These are phyloP conservation scores for Gossypium longicalyx DNA, from an alignment of 345 rosid species.

Conservation along the genomic window DNA sequence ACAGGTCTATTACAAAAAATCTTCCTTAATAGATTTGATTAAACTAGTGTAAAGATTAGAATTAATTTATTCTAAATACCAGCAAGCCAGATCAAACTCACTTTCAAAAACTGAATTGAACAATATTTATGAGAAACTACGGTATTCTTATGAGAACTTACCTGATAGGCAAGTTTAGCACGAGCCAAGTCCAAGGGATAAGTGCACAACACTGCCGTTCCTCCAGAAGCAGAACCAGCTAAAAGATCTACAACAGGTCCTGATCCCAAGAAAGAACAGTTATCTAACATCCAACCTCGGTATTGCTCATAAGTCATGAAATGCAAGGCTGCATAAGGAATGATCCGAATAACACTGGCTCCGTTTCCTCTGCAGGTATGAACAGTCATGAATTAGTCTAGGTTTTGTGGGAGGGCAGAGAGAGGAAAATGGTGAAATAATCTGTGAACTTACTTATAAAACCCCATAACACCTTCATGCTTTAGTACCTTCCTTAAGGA, in stretches of 20 bases:
- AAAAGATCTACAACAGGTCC: slow-evolving; percentile 87
- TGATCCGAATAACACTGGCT: slow-evolving; percentile 87
- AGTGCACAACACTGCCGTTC: slow-evolving; percentile 94
- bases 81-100: not conserved
- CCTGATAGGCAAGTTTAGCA: slow-evolving; percentile 96
- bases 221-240: slow-evolving; percentile 95
- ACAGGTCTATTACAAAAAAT: not conserved
- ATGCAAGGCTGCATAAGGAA: slow-evolving; percentile 96
- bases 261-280: slow-evolving; percentile 64
- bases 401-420: not conserved
- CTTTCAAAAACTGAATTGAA: slow-evolving; percentile 6
- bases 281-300: slow-evolving; percentile 82
- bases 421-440: slow-evolving; percentile 8
- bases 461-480: slow-evolving; percentile 79
- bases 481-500: slow-evolving; percentile 68
- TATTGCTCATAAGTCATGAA: slow-evolving; percentile 94
- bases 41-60: not conserved
- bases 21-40: not conserved
- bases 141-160: slow-evolving; percentile 14
- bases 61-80: not conserved
- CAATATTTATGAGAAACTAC: slow-evolving; percentile 6
- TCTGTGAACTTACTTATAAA: slow-evolving; percentile 60
- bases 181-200: slow-evolving; percentile 96
- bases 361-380: slow-evolving; percentile 74
- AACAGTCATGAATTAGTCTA: slow-evolving; percentile 19